Base-by-base conservation (phyloP, 2,329 filamentous ascomycete genomes). In the Zymoseptoria pseudotritici region DNA sequence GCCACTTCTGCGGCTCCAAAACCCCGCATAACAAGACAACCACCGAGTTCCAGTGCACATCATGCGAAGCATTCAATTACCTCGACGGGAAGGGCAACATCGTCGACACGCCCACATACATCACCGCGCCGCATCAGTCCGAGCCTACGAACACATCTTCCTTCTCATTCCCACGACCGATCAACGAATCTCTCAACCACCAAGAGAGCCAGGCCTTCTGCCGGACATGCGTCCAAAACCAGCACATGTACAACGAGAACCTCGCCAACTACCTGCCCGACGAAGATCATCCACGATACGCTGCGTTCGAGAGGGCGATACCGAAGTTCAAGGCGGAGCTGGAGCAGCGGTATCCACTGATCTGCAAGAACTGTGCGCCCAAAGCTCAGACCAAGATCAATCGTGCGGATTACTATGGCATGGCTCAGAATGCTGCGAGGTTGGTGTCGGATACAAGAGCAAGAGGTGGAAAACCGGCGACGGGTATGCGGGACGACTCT, bases 1-100 rank as follows among this genome's bases (percentile, higher is more conserved):
- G 91, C 80, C 93, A 95, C 79, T 95, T 93, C 75, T 96, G 92
- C 75, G 88, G 89, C 67, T 80, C 81, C 72, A 84, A 83, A 67
- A 88, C 88, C 36, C 78, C 80, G 36, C 79, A 83, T 58, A 78
- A 75, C 64, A 86, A 83, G 68, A 82, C 85, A 67, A 79, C 84
- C 59, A 81, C 80, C 72, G 82, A 85, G 69, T 96, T 92, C 76
- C 79, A 86, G 53, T 96, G 91, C 75, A 76, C 82, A 20, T 79
- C 83, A 62, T 99, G 94, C 79, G 89, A 94, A 69, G 89, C 92
- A 19, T 86, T 87, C 61, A 99, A 97, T 75, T 89, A 90, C 77
- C 80, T 97, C 31, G 94, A 99, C 72, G 82, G 93, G 89, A 85
- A 90, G 72, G 93, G 93, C 69, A 86, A 95, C 55, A 94, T 97